phyloP scores from a whole-genome alignment of 2,329 filamentous ascomycete species.

The Fusarium sp. region DNA sequence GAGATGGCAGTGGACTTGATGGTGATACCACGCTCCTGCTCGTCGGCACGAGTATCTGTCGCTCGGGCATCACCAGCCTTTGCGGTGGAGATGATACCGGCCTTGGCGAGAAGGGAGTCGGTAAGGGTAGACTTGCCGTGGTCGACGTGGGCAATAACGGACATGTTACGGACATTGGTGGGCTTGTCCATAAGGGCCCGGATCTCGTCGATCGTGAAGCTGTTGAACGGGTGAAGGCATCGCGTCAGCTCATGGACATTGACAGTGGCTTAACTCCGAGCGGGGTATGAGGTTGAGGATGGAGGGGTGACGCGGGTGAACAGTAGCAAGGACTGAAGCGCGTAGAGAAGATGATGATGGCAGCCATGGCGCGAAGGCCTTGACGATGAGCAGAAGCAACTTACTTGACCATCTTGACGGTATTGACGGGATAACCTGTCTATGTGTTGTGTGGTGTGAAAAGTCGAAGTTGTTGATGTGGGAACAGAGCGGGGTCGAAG shows the following conservation, averaged over 20 bases:
- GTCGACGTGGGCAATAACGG: constrained; percentile 99
- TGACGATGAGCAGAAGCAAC: constrained; percentile 57
- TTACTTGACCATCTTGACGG: constrained; percentile 99
- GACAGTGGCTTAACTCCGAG: constrained; percentile 54
- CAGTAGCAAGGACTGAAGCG: not conserved
- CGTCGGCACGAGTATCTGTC: constrained; percentile 96
- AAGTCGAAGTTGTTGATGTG: constrained; percentile 52
- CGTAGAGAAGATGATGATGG: constrained; percentile 10
- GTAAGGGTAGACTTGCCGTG: constrained; percentile 99
- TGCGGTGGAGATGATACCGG: constrained; percentile 98
- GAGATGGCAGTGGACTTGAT: constrained; percentile 99
- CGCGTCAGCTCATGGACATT: constrained; percentile 61
- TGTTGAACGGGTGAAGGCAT: constrained; percentile 58
- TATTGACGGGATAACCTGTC: constrained; percentile 66
- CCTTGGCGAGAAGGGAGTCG: constrained; percentile 98
- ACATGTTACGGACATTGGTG: constrained; percentile 91
- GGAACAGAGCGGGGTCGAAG: constrained; percentile 60
- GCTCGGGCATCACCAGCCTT: constrained; percentile 97
- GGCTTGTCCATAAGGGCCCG: constrained; percentile 83
- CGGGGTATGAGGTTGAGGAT: constrained; percentile 48
- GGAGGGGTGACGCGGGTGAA: constrained; percentile 25
- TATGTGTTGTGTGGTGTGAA: constrained; percentile 49
- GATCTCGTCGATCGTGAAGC: constrained; percentile 98
- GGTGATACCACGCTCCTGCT: constrained; percentile 99
- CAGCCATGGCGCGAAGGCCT: not conserved